Percentiles rank a stretch among this genome's conserved stretches.
Conservation (phyloP, 2,329 filamentous ascomycete genomes). For the Aspergillus cejpii region DNA sequence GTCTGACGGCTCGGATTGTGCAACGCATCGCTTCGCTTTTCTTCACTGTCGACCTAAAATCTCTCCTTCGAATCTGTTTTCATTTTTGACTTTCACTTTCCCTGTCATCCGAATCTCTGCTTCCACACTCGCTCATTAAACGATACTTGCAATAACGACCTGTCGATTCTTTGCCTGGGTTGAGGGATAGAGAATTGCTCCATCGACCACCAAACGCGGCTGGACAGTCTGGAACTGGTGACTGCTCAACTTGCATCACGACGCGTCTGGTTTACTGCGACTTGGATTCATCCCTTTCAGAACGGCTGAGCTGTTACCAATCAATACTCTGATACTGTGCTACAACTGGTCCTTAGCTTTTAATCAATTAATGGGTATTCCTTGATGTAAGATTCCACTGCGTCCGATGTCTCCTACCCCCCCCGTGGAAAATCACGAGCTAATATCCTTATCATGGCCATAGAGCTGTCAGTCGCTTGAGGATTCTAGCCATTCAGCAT, state of each 20-base stretch:
- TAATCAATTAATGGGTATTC: constrained; percentile 24
- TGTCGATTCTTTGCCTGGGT: background rate
- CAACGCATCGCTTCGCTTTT: background rate
- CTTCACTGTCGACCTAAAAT: background rate
- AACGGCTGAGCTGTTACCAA: constrained; percentile 2
- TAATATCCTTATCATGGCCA: background rate
- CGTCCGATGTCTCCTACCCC: background rate
- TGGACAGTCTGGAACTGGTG: constrained; percentile 18
- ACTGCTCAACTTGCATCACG: constrained; percentile 12
- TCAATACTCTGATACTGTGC: constrained; percentile 9
- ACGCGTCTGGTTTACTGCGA: constrained; percentile 8
- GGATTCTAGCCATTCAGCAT: constrained; percentile 31
- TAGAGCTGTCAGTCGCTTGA: constrained; percentile 9
- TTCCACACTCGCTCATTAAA: background rate
- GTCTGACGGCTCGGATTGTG: background rate
- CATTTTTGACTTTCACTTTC: background rate
- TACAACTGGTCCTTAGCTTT: constrained; percentile 10
- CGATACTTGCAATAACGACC: background rate
- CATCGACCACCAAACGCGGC: background rate
- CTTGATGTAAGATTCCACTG: constrained; percentile 23
- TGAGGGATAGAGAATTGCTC: background rate
- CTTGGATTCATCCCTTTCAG: constrained; percentile 1
- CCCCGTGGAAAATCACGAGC: background rate
- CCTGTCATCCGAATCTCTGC: background rate
- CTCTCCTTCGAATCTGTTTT: background rate